Conservation (phyloP, 192 early-diverging fungal species). For the Backusella mclennaniae region DNA sequence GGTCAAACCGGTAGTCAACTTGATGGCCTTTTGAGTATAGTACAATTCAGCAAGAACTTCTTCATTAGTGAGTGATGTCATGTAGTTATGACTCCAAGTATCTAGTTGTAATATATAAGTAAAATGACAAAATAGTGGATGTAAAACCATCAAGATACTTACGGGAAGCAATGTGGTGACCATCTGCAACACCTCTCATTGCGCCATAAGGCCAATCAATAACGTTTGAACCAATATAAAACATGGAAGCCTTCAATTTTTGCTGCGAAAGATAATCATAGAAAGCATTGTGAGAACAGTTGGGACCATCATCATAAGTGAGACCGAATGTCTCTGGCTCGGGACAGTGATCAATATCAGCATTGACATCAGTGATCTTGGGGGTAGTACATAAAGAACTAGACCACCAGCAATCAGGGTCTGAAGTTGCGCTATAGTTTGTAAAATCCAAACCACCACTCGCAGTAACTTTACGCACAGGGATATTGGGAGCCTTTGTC, state of each 20-base stretch:
- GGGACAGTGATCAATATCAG: conserved; percentile 38
- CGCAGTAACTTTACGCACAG: conserved; percentile 22
- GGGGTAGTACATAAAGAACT: conserved; percentile 36
- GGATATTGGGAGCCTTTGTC: conserved; percentile 32
- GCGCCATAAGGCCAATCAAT: conserved; percentile 41
- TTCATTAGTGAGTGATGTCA: conserved; percentile 45
- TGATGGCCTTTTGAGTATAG: conserved; percentile 45
- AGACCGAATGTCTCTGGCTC: conserved; percentile 47
- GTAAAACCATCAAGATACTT: background rate
- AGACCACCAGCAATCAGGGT: conserved; percentile 45
- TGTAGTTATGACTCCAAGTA: conserved; percentile 52
- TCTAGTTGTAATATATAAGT: conserved; percentile 11
- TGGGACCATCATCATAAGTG: conserved; percentile 66
- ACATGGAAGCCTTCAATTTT: conserved; percentile 56
- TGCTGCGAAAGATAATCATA: conserved; percentile 38
- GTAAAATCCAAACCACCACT: conserved; percentile 27
- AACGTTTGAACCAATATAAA: conserved; percentile 57
- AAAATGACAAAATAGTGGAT: background rate
- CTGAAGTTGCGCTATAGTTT: background rate
- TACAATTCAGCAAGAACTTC: conserved; percentile 54
- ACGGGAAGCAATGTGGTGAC: conserved; percentile 59
- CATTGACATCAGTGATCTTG: conserved; percentile 18
- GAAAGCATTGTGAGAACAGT: conserved; percentile 35
- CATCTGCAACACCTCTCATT: conserved; percentile 41
- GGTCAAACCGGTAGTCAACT: conserved; percentile 30